Evolutionary conservation across 176 grass and related monocot genomes (phyloP).

Genomic region (Oryza australiensis): DNA sequence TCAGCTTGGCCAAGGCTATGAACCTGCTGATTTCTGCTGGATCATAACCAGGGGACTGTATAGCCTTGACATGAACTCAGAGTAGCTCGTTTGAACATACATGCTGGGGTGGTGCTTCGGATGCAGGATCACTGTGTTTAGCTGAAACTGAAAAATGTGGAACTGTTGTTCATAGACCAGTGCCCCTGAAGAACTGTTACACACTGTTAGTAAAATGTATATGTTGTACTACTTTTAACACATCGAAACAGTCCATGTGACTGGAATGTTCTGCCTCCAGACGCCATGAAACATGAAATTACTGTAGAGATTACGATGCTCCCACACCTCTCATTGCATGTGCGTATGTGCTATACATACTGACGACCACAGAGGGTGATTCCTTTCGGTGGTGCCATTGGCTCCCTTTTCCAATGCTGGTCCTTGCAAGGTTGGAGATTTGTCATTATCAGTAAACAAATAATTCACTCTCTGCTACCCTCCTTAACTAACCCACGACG

Average conservation of each 20-base stretch:
- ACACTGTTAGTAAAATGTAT: background rate
- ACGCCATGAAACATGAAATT: background rate
- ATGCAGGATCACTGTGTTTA: background rate
- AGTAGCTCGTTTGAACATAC: background rate
- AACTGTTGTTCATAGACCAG: background rate
- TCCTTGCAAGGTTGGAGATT: conserved; percentile 1
- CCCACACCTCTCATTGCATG: background rate
- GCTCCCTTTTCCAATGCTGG: background rate
- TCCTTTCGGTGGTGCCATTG: background rate
- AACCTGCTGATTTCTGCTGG: background rate
- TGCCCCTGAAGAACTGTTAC: background rate
- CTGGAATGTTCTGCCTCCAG: background rate
- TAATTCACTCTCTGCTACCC: background rate
- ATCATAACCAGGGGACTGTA: conserved; percentile 15
- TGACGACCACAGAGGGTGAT: conserved; percentile 3
- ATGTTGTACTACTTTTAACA: conserved; percentile 14
- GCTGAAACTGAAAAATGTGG: conserved; percentile 8
- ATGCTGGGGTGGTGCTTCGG: background rate
- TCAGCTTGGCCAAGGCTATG: background rate
- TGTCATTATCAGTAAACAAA: conserved; percentile 25
- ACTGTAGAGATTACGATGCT: background rate
- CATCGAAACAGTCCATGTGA: conserved; percentile 5
- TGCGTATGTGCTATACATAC: background rate
- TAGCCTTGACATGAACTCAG: conserved; percentile 1
- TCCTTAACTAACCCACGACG: background rate